Evolutionary conservation across 352 stramenopile species (phyloP), one percentile per base, ranked within the genome.

Genomic region (Phytophthora nicotianae): DNA sequence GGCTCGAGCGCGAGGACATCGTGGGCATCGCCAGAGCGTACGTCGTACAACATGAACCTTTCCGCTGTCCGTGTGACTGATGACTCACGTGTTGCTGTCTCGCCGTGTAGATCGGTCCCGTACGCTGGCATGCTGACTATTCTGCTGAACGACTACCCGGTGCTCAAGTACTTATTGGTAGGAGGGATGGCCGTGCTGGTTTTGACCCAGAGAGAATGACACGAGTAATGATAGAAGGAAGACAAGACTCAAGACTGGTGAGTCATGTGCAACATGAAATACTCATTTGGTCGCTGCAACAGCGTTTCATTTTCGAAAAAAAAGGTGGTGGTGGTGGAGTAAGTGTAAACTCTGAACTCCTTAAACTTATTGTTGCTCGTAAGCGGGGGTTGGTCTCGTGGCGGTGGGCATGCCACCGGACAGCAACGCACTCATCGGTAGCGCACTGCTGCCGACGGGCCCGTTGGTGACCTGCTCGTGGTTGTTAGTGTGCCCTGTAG

Each of bases 91-190:
- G 38, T 53, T 72, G 24, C 8, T 74, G 21, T 20, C 23, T 51
- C 29, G 40, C 29, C 32, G 5, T 42, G 1, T 50, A 94, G 86
- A 19, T 98, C 95, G 6, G 81, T 99, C 54, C 94, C 96, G 46
- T 99, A 99, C 85, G 92, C 98, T 1, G 97, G 97, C 7, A 99
- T 99, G 95, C 92, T 99, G 9, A 99, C 97, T 9, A 99, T 99
- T 73, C 86, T 99, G 29, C 78, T 99, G 49, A 99, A 99, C 80
- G 97, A 99, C 81, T 99, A 99, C 82, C 97, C 97, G 16, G 86
- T 97, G 54, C 81, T 99, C 59, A 99, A 99, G 83, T 89, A 87
- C 50, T 40, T 91, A 40, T 58, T 92, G 46, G 81, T 95, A 32
- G 86, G 82, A 14, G 76, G 83, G 40, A 93, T 95, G 83, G 86